Percentiles rank a stretch among this genome's conserved stretches.
These are phyloP conservation scores for Russula vinacea DNA, from an alignment of 768 basidiomycete genomes.

Conservation along the genomic window DNA sequence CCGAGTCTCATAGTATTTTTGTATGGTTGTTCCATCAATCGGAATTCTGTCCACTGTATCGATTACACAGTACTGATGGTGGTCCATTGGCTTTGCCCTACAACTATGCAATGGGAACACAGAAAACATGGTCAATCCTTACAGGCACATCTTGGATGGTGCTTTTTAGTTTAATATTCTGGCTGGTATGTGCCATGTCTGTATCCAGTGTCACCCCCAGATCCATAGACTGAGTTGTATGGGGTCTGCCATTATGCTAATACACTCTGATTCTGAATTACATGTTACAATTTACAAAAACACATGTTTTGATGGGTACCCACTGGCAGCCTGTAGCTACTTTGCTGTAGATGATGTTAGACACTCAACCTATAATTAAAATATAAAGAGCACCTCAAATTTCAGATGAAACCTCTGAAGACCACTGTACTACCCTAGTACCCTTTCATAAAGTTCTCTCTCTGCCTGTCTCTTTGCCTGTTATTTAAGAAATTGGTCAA, in stretches of 20 bases:
- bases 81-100: neutral
- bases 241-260: conserved; percentile 21
- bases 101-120: neutral
- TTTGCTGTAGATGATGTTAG: too few relatives aligned
- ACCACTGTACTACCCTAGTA: too few relatives aligned
- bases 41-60: neutral
- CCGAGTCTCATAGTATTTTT: neutral
- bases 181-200: conserved; percentile 18
- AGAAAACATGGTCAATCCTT: neutral
- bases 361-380: too few relatives aligned
- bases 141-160: neutral
- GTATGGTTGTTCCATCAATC: neutral
- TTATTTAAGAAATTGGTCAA: too few relatives aligned
- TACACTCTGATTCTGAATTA: too few relatives aligned
- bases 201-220: conserved; percentile 6
- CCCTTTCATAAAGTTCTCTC: too few relatives aligned
- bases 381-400: too few relatives aligned
- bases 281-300: too few relatives aligned
- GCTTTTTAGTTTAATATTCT: conserved; percentile 16
- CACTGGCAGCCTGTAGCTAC: too few relatives aligned
- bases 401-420: too few relatives aligned
- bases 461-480: too few relatives aligned
- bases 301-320: too few relatives aligned
- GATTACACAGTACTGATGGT: neutral
- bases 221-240: conserved; percentile 21